Base-by-base conservation (phyloP, 345 rosid species). In the Eucalyptus pumila region DNA sequence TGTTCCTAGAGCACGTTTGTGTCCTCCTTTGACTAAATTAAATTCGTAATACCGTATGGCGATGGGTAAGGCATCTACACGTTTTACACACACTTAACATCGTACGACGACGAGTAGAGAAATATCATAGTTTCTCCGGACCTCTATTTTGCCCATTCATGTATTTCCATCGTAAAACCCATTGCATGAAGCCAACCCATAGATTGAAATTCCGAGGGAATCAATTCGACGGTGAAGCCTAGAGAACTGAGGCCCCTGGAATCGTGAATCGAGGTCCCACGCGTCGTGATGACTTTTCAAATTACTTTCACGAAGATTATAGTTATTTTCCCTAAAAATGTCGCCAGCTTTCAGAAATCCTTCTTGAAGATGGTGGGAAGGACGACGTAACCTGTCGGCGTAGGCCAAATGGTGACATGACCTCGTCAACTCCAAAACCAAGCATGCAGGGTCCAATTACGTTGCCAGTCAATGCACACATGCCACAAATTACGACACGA, bases 391-490 rank as follows among this genome's bases (percentile, higher is more conserved):
- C 69, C 32, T 62, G 58, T 52, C 58, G 58, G 58, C 26, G 58
- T 52, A 52, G 58, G 58, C 58, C 58, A 52, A 8, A 52, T 8
- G 8, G 10, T 52, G 58, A 52, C 58, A 52, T 21, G 58, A 52
- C 11, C 58, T 52, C 58, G 58, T 52, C 58, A 7, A 2, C 58
- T 52, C 58, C 58, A 52, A 52, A 52, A 2, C 58, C 58, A 52
- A 2, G 10, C 58, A 52, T 21, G 58, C 11, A 4, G 0, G 11
- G 0, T 3, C 11, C 21, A 52, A 52, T 8, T 7, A 52, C 58
- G 58, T 52, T 0, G 26, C 26, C 58, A 19, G 58, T 52, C 58
- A 4, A 21, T 52, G 58, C 24, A 52, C 4, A 52, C 58, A 52
- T 52, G 11, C 58, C 58, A 0, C 58, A 21, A 52, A 52, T 52